phyloP scores from a whole-genome alignment of 2,329 filamentous ascomycete species.

The Fusarium nanum region DNA sequence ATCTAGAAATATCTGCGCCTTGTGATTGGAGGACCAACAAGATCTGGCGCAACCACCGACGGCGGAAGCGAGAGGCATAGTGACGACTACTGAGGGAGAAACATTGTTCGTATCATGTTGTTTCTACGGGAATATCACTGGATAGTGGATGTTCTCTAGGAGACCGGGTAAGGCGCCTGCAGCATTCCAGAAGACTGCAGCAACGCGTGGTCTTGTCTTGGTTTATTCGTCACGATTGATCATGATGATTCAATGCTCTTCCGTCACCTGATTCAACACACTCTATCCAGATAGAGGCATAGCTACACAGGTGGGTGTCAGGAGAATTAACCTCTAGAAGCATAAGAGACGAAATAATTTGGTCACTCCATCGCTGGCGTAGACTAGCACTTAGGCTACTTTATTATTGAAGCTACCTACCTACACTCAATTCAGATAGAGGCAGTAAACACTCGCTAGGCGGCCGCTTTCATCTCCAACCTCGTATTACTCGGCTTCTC shows the following conservation, averaged over 20 bases:
- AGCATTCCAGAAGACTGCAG: conserved; percentile 20
- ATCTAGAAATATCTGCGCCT: conserved; percentile 6
- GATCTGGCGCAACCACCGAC: conserved; percentile 28
- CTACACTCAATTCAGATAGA: background rate
- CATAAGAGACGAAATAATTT: background rate
- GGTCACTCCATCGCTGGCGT: no score
- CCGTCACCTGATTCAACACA: background rate
- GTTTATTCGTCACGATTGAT: conserved; percentile 8
- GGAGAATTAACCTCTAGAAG: no score
- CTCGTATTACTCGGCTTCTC: conserved; percentile 21
- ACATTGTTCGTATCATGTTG: conserved; percentile 5
- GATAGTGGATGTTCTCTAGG: conserved; percentile 52
- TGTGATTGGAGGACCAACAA: conserved; percentile 21
- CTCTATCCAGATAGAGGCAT: no score
- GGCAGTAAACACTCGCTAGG: background rate
- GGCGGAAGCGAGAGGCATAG: conserved; percentile 8
- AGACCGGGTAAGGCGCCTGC: conserved; percentile 1
- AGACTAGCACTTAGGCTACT: no score
- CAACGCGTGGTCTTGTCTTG: background rate
- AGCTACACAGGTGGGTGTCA: no score
- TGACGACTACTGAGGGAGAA: background rate
- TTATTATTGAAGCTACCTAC: no score
- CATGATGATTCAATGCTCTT: background rate
- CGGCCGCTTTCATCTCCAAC: conserved; percentile 3
- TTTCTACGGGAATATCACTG: conserved; percentile 9